Conservation (phyloP, 768 basidiomycete genomes). For the Cystoderma amianthinum region DNA sequence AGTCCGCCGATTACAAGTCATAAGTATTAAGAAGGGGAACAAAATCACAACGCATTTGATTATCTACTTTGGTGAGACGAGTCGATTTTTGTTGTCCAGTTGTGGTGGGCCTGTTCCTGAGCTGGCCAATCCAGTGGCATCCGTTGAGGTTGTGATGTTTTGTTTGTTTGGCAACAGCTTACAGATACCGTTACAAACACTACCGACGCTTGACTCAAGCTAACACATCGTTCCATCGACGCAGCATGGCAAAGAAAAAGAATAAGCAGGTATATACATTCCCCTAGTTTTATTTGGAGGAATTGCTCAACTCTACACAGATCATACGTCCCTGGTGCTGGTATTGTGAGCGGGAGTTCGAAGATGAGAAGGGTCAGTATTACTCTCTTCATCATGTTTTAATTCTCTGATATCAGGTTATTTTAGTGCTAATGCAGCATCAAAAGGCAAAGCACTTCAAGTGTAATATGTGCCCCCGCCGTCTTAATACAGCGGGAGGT, state of each 20-base stretch:
- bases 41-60: no score
- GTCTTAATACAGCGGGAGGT: constrained; percentile 96
- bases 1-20: no score
- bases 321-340: constrained; percentile 93
- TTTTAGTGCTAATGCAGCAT: constrained; percentile 91
- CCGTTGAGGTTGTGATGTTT: no score
- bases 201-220: neutral
- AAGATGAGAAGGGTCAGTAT: constrained; percentile 91
- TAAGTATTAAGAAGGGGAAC: no score
- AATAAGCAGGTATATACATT: constrained; percentile 41
- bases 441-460: constrained; percentile 99
- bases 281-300: neutral
- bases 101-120: no score
- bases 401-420: no score
- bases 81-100: no score
- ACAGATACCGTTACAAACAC: no score
- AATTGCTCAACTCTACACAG: constrained; percentile 24
- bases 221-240: no score
- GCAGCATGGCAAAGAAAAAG: constrained; percentile 50
- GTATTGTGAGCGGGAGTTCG: constrained; percentile 99
- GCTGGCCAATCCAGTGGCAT: no score
- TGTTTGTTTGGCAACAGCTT: neutral
- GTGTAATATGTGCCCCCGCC: constrained; percentile 90
- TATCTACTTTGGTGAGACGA: no score
- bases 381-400: no score